phyloP scores from a whole-genome alignment of 1,284 basidiomycete genomes.

The Melampsora larici-populina region DNA sequence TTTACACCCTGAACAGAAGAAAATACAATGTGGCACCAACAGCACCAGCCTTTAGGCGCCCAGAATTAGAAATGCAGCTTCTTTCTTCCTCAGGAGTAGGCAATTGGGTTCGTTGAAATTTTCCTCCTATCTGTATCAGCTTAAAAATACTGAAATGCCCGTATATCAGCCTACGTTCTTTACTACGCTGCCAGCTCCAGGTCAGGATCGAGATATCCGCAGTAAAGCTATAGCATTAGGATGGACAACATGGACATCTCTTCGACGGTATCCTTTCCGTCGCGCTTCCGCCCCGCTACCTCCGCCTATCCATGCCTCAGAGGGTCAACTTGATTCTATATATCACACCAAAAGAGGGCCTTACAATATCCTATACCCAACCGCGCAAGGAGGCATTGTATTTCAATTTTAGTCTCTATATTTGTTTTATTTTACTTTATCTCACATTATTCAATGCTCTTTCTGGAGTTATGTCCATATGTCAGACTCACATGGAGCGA shows the following conservation, averaged over 20 bases:
- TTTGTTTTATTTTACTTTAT: too few species aligned
- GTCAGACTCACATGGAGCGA: too few species aligned
- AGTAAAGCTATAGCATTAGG: not conserved
- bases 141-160: not conserved
- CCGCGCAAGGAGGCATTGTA: not conserved
- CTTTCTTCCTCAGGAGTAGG: not conserved
- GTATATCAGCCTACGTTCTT: not conserved
- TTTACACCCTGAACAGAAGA: slow-evolving; percentile 38
- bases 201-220: not conserved
- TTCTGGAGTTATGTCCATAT: too few species aligned
- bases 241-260: not conserved
- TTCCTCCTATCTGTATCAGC: not conserved
- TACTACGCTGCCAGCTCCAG: not conserved
- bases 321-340: not conserved
- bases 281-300: not conserved
- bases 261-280: not conserved
- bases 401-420: not conserved
- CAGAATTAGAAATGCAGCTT: not conserved
- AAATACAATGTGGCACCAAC: not conserved
- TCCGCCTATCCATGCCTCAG: not conserved
- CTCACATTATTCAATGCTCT: too few species aligned
- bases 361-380: not conserved
- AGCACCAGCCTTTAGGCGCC: not conserved
- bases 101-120: not conserved
- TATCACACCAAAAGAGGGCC: slow-evolving; percentile 8